Evolutionary conservation across 176 grass and related monocot species (phyloP).

Genomic region (Avena eriantha): DNA sequence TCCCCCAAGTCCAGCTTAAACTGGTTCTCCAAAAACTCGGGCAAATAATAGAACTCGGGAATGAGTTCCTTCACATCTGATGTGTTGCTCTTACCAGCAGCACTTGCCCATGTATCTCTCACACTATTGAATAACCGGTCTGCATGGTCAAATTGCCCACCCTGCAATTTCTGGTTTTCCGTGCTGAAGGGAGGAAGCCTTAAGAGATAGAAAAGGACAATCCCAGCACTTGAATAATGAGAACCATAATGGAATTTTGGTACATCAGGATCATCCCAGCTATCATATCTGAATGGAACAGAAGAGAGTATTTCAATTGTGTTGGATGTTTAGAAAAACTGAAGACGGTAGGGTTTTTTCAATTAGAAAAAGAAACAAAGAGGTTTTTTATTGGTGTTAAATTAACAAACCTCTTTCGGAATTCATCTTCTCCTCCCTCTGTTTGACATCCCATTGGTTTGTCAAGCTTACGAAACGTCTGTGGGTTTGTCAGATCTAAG

Average conservation of each 20-base stretch:
- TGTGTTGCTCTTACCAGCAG: slow-evolving; percentile 97
- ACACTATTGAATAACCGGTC: slow-evolving; percentile 95
- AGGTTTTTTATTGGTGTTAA: slow-evolving; percentile 24
- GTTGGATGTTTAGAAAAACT: slow-evolving; percentile 30
- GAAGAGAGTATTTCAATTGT: slow-evolving; percentile 31
- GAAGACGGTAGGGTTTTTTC: slow-evolving; percentile 8
- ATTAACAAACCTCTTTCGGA: slow-evolving; percentile 85
- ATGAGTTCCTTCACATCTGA: slow-evolving; percentile 99
- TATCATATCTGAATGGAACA: slow-evolving; percentile 78
- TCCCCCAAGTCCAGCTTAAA: slow-evolving; percentile 94
- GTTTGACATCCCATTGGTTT: slow-evolving; percentile 99
- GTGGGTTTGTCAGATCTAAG: slow-evolving; percentile 81
- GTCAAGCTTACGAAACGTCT: slow-evolving; percentile 91
- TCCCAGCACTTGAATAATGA: slow-evolving; percentile 98
- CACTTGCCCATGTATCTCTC: slow-evolving; percentile 89
- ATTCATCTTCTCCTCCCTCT: slow-evolving; percentile 87
- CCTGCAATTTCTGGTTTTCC: slow-evolving; percentile 98
- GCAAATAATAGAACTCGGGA: slow-evolving; percentile 99
- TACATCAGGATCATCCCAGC: slow-evolving; percentile 99
- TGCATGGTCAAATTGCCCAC: slow-evolving; percentile 97
- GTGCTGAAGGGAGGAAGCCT: slow-evolving; percentile 84
- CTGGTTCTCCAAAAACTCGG: slow-evolving; percentile 94
- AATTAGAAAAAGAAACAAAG: slow-evolving; percentile 33
- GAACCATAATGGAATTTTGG: slow-evolving; percentile 99
- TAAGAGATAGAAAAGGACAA: slow-evolving; percentile 99